Percentiles rank a stretch among this genome's conserved stretches.
Evolutionary conservation across 1,284 basidiomycete species (phyloP).

Genomic region (Leccinum ponderosum): DNA sequence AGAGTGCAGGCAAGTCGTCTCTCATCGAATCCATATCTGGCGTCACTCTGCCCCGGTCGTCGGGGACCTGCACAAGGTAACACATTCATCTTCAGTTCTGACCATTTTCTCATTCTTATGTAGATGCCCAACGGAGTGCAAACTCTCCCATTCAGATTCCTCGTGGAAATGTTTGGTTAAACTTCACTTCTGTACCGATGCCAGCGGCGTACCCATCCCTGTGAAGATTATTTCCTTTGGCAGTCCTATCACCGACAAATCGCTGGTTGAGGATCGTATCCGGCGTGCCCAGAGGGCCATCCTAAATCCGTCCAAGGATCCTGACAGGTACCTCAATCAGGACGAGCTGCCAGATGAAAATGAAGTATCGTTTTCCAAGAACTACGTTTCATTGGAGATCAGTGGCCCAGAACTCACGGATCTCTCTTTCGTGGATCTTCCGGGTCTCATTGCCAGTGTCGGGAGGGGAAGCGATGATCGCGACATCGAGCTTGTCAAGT

Average conservation of each 20-base stretch:
- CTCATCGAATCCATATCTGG: conserved; percentile 76
- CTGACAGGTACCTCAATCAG: conserved; percentile 40
- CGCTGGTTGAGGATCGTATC: conserved; percentile 62
- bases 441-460: conserved; percentile 67
- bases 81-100: not conserved
- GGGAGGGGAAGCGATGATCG: conserved; percentile 46
- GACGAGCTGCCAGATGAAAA: conserved; percentile 34
- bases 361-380: conserved; percentile 59
- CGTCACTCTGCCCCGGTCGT: conserved; percentile 64
- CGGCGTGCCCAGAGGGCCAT: conserved; percentile 71
- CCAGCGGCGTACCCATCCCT: conserved; percentile 41
- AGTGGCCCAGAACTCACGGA: conserved; percentile 68
- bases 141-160: conserved; percentile 45
- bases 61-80: conserved; percentile 67
- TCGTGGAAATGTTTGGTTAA: conserved; percentile 64
- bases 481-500: conserved; percentile 65
- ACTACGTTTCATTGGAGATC: conserved; percentile 66
- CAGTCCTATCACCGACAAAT: conserved; percentile 46
- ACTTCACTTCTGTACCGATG: conserved; percentile 52
- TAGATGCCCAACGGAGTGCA: conserved; percentile 75
- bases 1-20: conserved; percentile 73
- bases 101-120: not conserved
- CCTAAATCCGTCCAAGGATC: conserved; percentile 53
- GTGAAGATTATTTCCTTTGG: conserved; percentile 54
- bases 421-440: conserved; percentile 57